Percentiles rank a stretch among this genome's conserved stretches.
Evolutionary conservation across 176 grass and related monocot genomes (phyloP).

Genomic region (Carex cristatella): DNA sequence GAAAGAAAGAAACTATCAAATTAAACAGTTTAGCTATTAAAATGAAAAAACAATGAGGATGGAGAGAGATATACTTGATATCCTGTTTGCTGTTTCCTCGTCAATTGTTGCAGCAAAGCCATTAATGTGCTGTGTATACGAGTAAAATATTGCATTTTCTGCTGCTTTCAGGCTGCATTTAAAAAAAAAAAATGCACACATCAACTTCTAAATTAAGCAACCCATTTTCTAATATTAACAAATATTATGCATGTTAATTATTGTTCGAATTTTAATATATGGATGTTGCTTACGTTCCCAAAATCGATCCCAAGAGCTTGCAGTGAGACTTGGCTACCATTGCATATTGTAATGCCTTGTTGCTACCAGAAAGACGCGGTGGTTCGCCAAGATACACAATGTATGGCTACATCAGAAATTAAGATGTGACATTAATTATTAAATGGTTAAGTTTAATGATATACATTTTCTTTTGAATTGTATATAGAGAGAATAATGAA

Average conservation of each 20-base stretch:
- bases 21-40: background rate
- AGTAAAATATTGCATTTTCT: constrained; percentile 66
- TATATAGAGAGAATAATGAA: background rate
- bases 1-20: background rate
- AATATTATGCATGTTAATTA: background rate
- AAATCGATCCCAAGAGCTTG: constrained; percentile 48
- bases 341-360: constrained; percentile 10
- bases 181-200: background rate
- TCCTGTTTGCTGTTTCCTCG: constrained; percentile 26
- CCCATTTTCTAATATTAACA: too few species aligned
- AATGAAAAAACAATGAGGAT: background rate
- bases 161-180: constrained; percentile 39
- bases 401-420: constrained; percentile 32
- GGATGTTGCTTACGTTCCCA: constrained; percentile 46
- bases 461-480: too few species aligned
- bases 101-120: constrained; percentile 71
- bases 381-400: constrained; percentile 75
- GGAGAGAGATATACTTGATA: constrained; percentile 37
- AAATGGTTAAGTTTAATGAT: background rate
- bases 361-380: constrained; percentile 13
- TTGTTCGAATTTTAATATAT: background rate
- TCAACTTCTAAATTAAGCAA: too few species aligned
- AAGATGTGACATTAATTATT: background rate
- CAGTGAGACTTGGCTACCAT: constrained; percentile 37
- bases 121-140: constrained; percentile 69